Evolutionary conservation across 306 rosid genomes (phyloP).

Genomic region (Oemleria cerasiformis): DNA sequence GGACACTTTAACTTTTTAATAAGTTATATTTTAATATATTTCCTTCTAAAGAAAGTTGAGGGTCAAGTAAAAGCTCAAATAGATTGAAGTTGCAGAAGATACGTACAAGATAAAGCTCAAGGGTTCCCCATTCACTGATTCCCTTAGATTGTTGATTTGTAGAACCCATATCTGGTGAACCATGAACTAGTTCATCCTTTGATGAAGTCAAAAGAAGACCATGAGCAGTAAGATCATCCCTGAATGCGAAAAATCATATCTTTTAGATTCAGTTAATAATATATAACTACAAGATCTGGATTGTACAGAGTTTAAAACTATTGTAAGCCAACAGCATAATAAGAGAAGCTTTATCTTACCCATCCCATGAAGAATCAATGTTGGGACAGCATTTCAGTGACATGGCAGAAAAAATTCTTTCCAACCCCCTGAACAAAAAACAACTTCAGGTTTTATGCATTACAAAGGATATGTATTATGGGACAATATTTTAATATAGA

Average conservation of each 20-base stretch:
- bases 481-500: conserved; percentile 2
- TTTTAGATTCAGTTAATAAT: conserved; percentile 11
- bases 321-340: conserved; percentile 16
- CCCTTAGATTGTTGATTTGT: conserved; percentile 47
- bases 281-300: conserved; percentile 11
- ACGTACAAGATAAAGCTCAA: conserved; percentile 81
- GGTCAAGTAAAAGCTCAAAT: not conserved
- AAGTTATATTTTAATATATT: not conserved
- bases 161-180: conserved; percentile 51
- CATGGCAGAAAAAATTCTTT: conserved; percentile 64
- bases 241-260: conserved; percentile 25
- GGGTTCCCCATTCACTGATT: conserved; percentile 59
- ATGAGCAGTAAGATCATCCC: conserved; percentile 51
- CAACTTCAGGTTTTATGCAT: conserved; percentile 20
- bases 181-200: conserved; percentile 55
- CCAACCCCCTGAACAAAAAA: conserved; percentile 68
- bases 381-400: conserved; percentile 72
- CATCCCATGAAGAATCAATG: conserved; percentile 54
- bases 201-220: conserved; percentile 61
- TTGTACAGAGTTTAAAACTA: conserved; percentile 16
- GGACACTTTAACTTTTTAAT: too few relatives aligned
- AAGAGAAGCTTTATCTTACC: conserved; percentile 42
- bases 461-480: conserved; percentile 1
- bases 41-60: not conserved
- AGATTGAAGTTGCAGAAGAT: conserved; percentile 28